A percentile compares a stretch with the other conserved stretches of the same genome.
These are phyloP conservation scores for Rhodotorula kratochvilovae DNA, from an alignment of 768 basidiomycete species.

Conservation along the genomic window DNA sequence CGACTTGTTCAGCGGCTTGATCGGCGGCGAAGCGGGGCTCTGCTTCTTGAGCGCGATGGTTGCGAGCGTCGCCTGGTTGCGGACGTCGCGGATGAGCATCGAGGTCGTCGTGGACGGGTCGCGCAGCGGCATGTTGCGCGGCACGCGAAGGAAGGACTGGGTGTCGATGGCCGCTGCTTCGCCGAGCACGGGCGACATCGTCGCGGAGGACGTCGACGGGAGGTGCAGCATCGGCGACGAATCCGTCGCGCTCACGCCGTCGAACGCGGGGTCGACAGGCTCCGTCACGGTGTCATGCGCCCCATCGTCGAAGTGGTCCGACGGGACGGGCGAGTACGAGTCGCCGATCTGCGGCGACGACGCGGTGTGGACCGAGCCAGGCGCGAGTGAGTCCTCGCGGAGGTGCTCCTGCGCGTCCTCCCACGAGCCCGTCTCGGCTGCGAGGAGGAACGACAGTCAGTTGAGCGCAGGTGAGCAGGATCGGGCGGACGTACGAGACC, in stretches of 20 bases:
- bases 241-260: too few relatives aligned
- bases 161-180: slow-evolving; percentile 11
- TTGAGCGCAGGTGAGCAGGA: too few relatives aligned
- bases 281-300: neutral
- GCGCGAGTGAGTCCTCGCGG: neutral
- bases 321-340: neutral
- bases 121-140: slow-evolving; percentile 27
- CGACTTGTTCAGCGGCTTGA: slow-evolving; percentile 2
- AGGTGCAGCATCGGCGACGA: neutral
- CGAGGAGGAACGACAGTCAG: neutral
- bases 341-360: neutral
- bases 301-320: too few relatives aligned
- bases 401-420: slow-evolving; percentile 4
- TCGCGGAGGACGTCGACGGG: neutral
- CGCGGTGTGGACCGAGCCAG: neutral
- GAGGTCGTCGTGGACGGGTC: slow-evolving; percentile 38
- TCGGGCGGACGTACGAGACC: slow-evolving; percentile 19
- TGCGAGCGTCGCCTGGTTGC: slow-evolving; percentile 41
- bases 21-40: slow-evolving; percentile 2
- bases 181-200: slow-evolving; percentile 5
- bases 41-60: slow-evolving; percentile 42
- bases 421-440: slow-evolving; percentile 11
- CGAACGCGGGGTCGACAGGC: neutral
- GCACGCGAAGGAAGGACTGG: slow-evolving; percentile 12
- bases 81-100: slow-evolving; percentile 43